Evolutionary conservation across 108 stramenopile species (phyloP).

Genomic region (Pseudonitzschia multiseries): DNA sequence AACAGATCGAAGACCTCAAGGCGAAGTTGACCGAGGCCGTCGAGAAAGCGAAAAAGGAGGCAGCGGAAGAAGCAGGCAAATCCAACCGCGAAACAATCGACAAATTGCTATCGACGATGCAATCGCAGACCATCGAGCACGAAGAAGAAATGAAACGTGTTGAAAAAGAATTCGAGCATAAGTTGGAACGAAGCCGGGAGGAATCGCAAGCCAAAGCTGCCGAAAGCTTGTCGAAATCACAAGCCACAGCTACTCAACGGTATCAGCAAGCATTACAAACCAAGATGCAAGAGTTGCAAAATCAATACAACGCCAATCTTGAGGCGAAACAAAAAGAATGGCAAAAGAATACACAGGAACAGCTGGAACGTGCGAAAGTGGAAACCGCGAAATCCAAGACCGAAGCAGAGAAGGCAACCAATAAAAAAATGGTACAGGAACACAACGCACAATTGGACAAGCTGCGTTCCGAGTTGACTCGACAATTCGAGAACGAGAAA

Average conservation of each 20-base stretch:
- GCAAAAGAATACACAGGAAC: conserved; percentile 13
- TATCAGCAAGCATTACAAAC: conserved; percentile 20
- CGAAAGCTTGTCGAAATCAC: conserved; percentile 10
- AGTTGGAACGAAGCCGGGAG: conserved; percentile 31
- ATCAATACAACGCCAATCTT: conserved; percentile 27
- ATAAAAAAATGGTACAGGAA: conserved; percentile 7
- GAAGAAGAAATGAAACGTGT: conserved; percentile 36
- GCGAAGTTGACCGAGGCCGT: conserved; percentile 31
- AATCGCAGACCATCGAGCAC: conserved; percentile 28
- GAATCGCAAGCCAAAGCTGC: conserved; percentile 23
- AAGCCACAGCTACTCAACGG: conserved; percentile 5
- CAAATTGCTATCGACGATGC: conserved; percentile 34
- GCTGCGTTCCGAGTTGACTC: conserved; percentile 29
- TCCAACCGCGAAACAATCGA: conserved; percentile 34
- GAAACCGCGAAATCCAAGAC: conserved; percentile 2
- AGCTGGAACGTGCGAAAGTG: conserved; percentile 1
- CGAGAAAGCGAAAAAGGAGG: conserved; percentile 32
- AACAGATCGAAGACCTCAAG: conserved; percentile 26
- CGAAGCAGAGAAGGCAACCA: not conserved
- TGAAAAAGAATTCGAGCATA: conserved; percentile 13
- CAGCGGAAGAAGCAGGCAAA: conserved; percentile 29
- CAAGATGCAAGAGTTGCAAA: conserved; percentile 21
- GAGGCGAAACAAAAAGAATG: conserved; percentile 24
- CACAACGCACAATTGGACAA: conserved; percentile 26
- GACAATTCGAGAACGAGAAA: conserved; percentile 30